Percentiles rank a stretch among this genome's conserved stretches.
Evolutionary conservation across 345 rosid species (phyloP).

Genomic region (Gossypium rotundifolium): DNA sequence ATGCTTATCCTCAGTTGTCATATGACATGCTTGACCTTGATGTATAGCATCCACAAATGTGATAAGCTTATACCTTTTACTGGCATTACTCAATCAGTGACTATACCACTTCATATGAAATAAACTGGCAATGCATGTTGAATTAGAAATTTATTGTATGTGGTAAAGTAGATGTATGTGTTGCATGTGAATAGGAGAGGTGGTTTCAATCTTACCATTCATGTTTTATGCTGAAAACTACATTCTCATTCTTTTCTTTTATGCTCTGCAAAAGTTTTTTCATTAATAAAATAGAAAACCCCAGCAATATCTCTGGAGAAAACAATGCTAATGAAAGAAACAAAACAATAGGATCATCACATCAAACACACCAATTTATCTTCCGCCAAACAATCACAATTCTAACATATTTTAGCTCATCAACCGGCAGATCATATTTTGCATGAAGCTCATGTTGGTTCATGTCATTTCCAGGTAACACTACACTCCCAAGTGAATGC

Average conservation of each 20-base stretch:
- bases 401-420: too few species aligned
- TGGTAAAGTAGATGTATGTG: not conserved
- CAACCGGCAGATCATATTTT: not conserved
- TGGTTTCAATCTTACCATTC: not conserved
- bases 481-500: conserved; percentile 89
- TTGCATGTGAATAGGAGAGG: not conserved
- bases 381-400: too few species aligned
- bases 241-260: not conserved
- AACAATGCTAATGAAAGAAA: too few species aligned
- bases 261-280: too few species aligned
- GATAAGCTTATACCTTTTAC: not conserved
- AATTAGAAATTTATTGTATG: not conserved
- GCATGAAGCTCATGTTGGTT: conserved; percentile 4
- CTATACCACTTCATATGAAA: not conserved
- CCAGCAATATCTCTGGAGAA: too few species aligned
- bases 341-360: too few species aligned
- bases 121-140: not conserved
- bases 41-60: not conserved
- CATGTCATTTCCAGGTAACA: conserved; percentile 51
- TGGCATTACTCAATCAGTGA: not conserved
- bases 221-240: not conserved
- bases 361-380: too few species aligned
- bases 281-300: too few species aligned
- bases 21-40: not conserved
- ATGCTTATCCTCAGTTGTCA: not conserved